Percentiles rank a stretch among this genome's conserved stretches.
Evolutionary conservation across 2,329 filamentous ascomycete genomes (phyloP).

Genomic region (Ophidiomyces ophidiicola): DNA sequence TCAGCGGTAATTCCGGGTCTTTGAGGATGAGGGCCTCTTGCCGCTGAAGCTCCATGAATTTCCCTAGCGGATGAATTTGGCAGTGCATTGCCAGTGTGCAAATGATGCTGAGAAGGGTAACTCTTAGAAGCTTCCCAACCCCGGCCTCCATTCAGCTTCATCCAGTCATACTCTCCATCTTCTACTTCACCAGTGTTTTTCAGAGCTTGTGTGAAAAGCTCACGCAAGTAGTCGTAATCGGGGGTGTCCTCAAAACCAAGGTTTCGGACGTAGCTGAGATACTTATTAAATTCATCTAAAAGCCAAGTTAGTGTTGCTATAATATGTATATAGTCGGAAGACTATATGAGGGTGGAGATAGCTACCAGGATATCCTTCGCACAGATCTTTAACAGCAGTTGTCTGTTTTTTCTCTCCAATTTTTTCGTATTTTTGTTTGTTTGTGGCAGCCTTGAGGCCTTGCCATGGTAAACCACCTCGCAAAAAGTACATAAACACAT

Average conservation of each 20-base stretch:
- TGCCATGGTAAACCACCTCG: constrained; percentile 56
- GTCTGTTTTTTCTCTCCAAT: constrained; percentile 99
- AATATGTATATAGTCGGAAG: neutral
- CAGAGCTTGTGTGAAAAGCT: constrained; percentile 88
- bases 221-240: constrained; percentile 94
- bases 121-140: constrained; percentile 75
- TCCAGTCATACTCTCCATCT: constrained; percentile 99
- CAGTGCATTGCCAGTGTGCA: constrained; percentile 65
- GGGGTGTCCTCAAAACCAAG: constrained; percentile 96
- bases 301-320: constrained; percentile 22
- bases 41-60: constrained; percentile 56
- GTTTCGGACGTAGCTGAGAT: constrained; percentile 92
- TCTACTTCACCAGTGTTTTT: constrained; percentile 92
- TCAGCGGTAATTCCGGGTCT: constrained; percentile 59
- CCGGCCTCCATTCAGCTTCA: constrained; percentile 91
- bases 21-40: constrained; percentile 42
- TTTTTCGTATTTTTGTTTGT: constrained; percentile 99
- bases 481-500: constrained; percentile 60
- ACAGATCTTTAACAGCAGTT: constrained; percentile 90
- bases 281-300: constrained; percentile 88
- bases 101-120: constrained; percentile 57
- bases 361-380: constrained; percentile 75
- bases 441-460: constrained; percentile 55
- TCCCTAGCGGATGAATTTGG: constrained; percentile 77
- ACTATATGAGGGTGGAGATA: constrained; percentile 12